Base-by-base conservation (phyloP, 148 eudicot species). In the Mesembryanthemum crystallinum region DNA sequence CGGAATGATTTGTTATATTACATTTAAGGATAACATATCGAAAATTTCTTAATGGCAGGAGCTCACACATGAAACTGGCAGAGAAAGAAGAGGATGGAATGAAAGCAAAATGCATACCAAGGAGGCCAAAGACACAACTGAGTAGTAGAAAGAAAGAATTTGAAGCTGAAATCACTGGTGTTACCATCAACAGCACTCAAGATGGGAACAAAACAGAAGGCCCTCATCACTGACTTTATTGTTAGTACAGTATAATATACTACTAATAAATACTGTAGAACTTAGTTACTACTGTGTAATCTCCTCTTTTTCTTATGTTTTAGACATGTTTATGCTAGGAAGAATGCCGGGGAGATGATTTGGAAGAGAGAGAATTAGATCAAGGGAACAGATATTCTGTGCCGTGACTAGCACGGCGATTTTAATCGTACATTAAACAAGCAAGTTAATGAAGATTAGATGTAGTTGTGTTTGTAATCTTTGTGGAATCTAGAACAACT, bases 31-130 rank as follows among this genome's bases (percentile, higher is more conserved):
- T 67, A 18, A 63, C 54, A 63, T 52, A 33, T 72, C 29, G 32
- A 10, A 72, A 21, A 28, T 33, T 35, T 30, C 11, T 28, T 18
- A 32, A 17, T 59, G 13, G 27, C 70, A 83, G 85, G 77, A 72
- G 69, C 71, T 76, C 70, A 20, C 85, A 79, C 37, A 17, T 83
- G 80, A 78, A 68, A 43, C 30, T 79, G 37, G 82, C 54, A 27
- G 80, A 64, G 60, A 72, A 59, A 42, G 85, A 83, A 54, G 73
- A 65, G 24, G 85, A 83, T 11, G 79, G 73, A 63, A 82, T 83
- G 52, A 65, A 57, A 79, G 85, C 82, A 24, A 79, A 72, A 72
- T 83, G 85, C 78, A 76, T 83, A 61, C 85, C 85, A 15, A 83
- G 85, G 72, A 83, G 64, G 77, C 76, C 74, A 28, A 83, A 76